A percentile compares a stretch with the other conserved stretches of the same genome.
Evolutionary conservation across 768 basidiomycete species (phyloP).

Genomic region (Termitomyces titanicus): DNA sequence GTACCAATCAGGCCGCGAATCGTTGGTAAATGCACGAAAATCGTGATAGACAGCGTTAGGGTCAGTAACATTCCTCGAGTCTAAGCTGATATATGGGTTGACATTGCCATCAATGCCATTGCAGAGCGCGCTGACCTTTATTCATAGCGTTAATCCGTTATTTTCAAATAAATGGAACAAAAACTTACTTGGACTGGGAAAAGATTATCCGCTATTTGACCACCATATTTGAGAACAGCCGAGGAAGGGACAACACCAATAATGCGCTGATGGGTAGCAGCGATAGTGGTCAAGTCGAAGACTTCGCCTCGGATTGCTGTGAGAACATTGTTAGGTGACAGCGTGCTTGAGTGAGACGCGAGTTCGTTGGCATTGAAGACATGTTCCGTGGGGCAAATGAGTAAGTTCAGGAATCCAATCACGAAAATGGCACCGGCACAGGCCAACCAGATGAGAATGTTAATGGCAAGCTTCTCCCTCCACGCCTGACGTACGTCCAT

Average conservation of each 20-base stretch:
- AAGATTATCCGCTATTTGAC: constrained; percentile 63
- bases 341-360: constrained; percentile 57
- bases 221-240: constrained; percentile 80
- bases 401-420: constrained; percentile 77
- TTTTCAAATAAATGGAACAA: neutral
- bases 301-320: constrained; percentile 90
- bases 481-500: constrained; percentile 93
- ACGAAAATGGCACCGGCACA: constrained; percentile 90
- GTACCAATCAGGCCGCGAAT: constrained; percentile 98
- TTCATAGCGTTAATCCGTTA: constrained; percentile 4
- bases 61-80: constrained; percentile 74
- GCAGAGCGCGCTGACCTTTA: constrained; percentile 87
- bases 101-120: constrained; percentile 79
- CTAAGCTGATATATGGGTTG: constrained; percentile 79
- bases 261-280: constrained; percentile 60
- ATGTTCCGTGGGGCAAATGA: constrained; percentile 95
- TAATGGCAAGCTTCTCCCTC: constrained; percentile 95
- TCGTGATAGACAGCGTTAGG: constrained; percentile 87
- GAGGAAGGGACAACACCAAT: constrained; percentile 75
- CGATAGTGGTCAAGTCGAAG: constrained; percentile 76
- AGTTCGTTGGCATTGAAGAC: constrained; percentile 83
- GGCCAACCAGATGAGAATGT: constrained; percentile 93
- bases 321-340: constrained; percentile 72
- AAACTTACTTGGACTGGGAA: constrained; percentile 90
- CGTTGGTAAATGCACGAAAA: constrained; percentile 85